phyloP scores from a whole-genome alignment of 805 yeast species.

The Brettanomyces custersianus region DNA sequence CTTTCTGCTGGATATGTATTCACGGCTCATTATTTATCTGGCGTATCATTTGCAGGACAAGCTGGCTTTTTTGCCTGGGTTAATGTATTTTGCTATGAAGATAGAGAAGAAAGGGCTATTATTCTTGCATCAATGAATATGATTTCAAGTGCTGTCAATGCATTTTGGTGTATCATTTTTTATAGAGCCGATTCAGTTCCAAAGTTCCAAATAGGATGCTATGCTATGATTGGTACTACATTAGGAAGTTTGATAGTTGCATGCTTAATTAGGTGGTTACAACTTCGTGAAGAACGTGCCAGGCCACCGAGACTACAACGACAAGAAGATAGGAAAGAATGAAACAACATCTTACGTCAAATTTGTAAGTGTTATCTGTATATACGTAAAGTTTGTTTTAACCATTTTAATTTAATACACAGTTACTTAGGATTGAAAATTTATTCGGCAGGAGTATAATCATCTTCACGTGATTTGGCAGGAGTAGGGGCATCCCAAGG shows the following conservation, averaged over 20 bases:
- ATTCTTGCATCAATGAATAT: conserved; percentile 33
- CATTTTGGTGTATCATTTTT: conserved; percentile 55
- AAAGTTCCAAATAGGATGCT: conserved; percentile 34
- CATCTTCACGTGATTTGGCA: conserved; percentile 17
- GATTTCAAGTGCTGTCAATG: conserved; percentile 46
- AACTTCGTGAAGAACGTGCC: conserved; percentile 32
- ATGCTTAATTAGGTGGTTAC: conserved; percentile 32
- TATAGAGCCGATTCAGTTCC: conserved; percentile 39
- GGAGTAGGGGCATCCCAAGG: conserved; percentile 43
- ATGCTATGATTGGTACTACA: conserved; percentile 49
- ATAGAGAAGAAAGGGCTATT: conserved; percentile 28
- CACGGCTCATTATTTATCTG: conserved; percentile 43
- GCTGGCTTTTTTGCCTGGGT: conserved; percentile 47
- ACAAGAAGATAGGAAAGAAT: too few species aligned
- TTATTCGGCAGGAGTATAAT: conserved; percentile 14
- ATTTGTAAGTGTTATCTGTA: too few species aligned
- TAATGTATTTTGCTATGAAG: conserved; percentile 36
- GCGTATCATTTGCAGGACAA: conserved; percentile 45
- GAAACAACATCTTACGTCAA: too few species aligned
- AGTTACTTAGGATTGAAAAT: not conserved
- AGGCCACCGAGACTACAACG: too few species aligned
- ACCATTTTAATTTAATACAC: not conserved
- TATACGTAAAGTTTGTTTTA: not conserved
- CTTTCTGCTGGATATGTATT: conserved; percentile 28
- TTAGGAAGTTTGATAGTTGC: conserved; percentile 33